These are phyloP conservation scores for Candida krabiensis DNA, from an alignment of 805 yeast genomes.

Conservation along the genomic window DNA sequence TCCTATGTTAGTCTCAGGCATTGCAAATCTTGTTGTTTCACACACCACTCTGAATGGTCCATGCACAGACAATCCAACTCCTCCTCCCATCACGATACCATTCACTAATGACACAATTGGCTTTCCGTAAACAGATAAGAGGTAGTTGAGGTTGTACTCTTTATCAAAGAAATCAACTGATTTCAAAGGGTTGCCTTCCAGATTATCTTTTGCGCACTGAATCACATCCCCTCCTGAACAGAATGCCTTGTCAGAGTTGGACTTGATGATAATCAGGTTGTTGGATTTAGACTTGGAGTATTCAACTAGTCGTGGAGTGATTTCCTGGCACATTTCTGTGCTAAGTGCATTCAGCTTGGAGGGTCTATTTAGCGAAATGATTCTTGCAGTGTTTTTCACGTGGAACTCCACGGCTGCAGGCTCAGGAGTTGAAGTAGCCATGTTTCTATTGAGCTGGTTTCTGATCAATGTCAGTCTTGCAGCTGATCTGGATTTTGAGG, in stretches of 20 bases:
- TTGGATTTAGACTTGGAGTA: constrained; percentile 68
- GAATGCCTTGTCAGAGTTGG: constrained; percentile 66
- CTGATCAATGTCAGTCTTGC: constrained; percentile 10
- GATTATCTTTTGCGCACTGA: constrained; percentile 64
- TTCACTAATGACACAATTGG: constrained; percentile 86
- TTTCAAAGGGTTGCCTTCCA: constrained; percentile 42
- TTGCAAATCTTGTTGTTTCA: constrained; percentile 86
- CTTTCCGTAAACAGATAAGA: constrained; percentile 78
- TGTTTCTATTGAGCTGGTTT: constrained; percentile 10
- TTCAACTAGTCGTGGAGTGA: constrained; percentile 73
- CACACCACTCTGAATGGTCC: constrained; percentile 93
- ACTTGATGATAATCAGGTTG: constrained; percentile 65
- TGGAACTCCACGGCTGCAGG: constrained; percentile 60
- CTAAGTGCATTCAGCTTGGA: constrained; percentile 82
- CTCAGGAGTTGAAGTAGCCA: constrained; percentile 20
- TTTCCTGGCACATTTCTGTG: constrained; percentile 68
- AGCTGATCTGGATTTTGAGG: not conserved
- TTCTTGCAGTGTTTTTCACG: constrained; percentile 63
- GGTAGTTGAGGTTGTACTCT: constrained; percentile 81
- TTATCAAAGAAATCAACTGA: constrained; percentile 68
- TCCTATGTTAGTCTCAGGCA: constrained; percentile 98
- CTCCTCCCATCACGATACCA: constrained; percentile 98
- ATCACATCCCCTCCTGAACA: constrained; percentile 98
- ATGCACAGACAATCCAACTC: constrained; percentile 89
- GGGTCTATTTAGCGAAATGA: constrained; percentile 77